Evolutionary conservation across 2,329 filamentous ascomycete species (phyloP).

Genomic region (Lecanicillium sp.): DNA sequence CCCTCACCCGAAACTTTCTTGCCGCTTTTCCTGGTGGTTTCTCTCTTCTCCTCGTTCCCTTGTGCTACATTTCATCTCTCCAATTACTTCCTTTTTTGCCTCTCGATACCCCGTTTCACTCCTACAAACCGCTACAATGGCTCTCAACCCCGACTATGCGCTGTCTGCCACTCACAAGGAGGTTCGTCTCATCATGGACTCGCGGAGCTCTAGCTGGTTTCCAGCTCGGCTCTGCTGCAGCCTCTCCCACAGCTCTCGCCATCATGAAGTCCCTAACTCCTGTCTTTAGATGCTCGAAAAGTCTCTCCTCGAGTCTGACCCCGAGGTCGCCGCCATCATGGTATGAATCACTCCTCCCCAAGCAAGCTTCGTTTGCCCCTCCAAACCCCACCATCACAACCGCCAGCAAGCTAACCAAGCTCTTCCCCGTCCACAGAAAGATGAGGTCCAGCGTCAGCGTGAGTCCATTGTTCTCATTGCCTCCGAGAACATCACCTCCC

Average conservation of each 20-base stretch:
- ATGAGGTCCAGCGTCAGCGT: slow-evolving; percentile 92
- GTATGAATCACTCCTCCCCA: slow-evolving; percentile 40
- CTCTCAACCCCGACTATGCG: slow-evolving; percentile 39
- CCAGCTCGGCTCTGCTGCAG: neutral
- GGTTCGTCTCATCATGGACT: slow-evolving; percentile 27
- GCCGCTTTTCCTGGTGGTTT: slow-evolving; percentile 1
- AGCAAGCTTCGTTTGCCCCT: neutral
- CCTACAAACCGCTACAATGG: slow-evolving; percentile 24
- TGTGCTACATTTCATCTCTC: slow-evolving; percentile 5
- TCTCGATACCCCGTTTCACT: slow-evolving; percentile 6
- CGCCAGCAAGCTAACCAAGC: slow-evolving; percentile 21
- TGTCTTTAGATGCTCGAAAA: slow-evolving; percentile 79
- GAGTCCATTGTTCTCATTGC: slow-evolving; percentile 98
- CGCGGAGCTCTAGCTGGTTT: too few species aligned
- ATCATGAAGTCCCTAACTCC: slow-evolving; percentile 18
- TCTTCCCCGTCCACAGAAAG: slow-evolving; percentile 48
- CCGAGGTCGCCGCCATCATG: slow-evolving; percentile 96
- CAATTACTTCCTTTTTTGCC: slow-evolving; percentile 1
- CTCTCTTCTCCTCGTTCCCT: neutral
- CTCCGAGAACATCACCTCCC: slow-evolving; percentile 98
- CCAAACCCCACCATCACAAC: neutral
- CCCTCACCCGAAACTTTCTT: slow-evolving; percentile 7
- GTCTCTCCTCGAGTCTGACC: slow-evolving; percentile 82
- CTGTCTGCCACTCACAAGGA: slow-evolving; percentile 47
- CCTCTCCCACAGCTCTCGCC: slow-evolving; percentile 5